Base-by-base conservation (phyloP, 1,284 basidiomycete genomes). In the Chalciporus sp. region DNA sequence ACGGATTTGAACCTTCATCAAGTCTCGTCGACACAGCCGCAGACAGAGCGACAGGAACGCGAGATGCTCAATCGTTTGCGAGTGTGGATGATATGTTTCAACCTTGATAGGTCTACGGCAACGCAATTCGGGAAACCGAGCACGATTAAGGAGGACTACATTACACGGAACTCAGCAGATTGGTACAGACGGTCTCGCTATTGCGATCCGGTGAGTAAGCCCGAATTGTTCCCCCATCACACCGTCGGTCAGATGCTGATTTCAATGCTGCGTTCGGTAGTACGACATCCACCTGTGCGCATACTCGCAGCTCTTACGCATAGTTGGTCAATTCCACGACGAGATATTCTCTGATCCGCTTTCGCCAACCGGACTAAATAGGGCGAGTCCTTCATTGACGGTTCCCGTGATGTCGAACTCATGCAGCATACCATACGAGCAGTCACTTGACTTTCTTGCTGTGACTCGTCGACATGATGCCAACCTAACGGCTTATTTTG, bases 91-190 rank as follows among this genome's bases (percentile, higher is more conserved):
- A 87, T 90, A 53, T 94, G 92, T 69, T 93, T 88, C 73, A 91
- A 91, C 66, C 63, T 94, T 49, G 92, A 94, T 70, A 82, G 89
- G 17, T 91, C 87, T 29, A 89, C 86, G 3, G 85, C 90, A 11
- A 91, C 90, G 16, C 92, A 94, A 69, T 91, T 92, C 66, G 92
- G 92, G 19, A 94, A 94, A 69, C 90, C 90, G 3, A 86, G 86
- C 23, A 92, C 90, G 23, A 88, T 95, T 65, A 89, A 88, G 66
- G 92, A 93, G 63, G 90, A 94, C 65, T 90, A 81, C 58, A 86
- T 92, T 63, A 81, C 91, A 42, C 79, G 89, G 39, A 84, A 84
- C 61, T 87, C 86, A 17, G 78, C 78, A 26, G 82, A 89, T 42
- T 94, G 92, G 92, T 92, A 90, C 66, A 85, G 79, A 66, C 79